Base-by-base conservation (phyloP, 192 early-diverging fungal genomes). In the Linnemannia zychae region DNA sequence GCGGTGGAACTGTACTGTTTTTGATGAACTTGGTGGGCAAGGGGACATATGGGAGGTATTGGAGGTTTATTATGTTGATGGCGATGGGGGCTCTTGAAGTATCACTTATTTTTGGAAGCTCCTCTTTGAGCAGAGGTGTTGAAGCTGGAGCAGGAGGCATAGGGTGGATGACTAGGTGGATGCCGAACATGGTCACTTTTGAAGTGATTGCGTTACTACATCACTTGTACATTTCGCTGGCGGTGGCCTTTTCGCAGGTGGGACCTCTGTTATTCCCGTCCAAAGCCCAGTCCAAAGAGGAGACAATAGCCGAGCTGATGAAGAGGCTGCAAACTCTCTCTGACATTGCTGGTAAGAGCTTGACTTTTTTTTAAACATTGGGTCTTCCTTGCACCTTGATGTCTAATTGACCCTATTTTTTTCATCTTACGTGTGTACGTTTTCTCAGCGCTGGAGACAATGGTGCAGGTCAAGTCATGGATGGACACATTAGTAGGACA, bases 111-210 rank as follows among this genome's bases (percentile, higher is more conserved):
- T 49, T 67, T 12, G 40, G 18, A 18, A 44, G 40, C 9, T 44
- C 40, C 40, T n/a, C n/a, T n/a, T n/a, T n/a, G n/a, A 15, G n/a
- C 28, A 46, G 37, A 6, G 20, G 12, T 40, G 70, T 0, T 22
- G 69, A 22, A 48, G 28, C 20, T 24, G 28, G 28, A 13, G 24
- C 7, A 31, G 28, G 33, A 7, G 7, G 60, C 34, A 28, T 20
- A 11, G 31, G 31, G 48, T 50, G 71, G 24, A 7, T 76, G n/a
- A 7, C 33, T 15, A 34, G 16, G 16, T 73, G 44, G 57, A 50
- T 74, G 60, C 78, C 72, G 1, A 20, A 57, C 31, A 34, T 72
- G 44, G 71, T 60, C 17, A 74, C 78, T 4, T 80, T 74, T 68
- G 72, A 80, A 28, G 48, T 67, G 24, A 67, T 69, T 7, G 13